Conservation (phyloP, 2,329 filamentous ascomycete genomes). For the Botrytis byssoidea region DNA sequence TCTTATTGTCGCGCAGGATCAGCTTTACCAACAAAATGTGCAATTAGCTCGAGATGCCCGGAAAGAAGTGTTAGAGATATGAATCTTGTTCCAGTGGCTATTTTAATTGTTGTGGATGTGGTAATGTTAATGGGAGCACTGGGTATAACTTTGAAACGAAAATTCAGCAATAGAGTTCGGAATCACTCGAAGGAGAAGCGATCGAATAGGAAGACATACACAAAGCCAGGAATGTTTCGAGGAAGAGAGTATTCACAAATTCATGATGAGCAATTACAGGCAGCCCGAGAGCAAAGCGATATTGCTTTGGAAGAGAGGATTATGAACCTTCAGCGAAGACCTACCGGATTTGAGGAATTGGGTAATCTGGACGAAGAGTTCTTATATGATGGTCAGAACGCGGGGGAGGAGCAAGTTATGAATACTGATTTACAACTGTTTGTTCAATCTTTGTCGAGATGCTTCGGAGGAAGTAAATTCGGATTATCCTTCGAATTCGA, state of each 20-base stretch:
- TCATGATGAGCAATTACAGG: conserved; percentile 29
- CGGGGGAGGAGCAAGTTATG: conserved; percentile 35
- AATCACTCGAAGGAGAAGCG: conserved; percentile 26
- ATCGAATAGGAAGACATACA: conserved; percentile 27
- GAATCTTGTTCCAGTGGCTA: neutral
- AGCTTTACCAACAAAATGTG: conserved; percentile 48
- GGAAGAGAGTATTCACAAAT: conserved; percentile 35
- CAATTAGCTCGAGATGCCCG: conserved; percentile 47
- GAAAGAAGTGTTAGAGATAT: conserved; percentile 45
- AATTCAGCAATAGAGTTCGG: neutral
- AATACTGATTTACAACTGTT: conserved; percentile 47
- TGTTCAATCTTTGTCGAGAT: conserved; percentile 52
- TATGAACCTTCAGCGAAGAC: conserved; percentile 21
- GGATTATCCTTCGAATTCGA: conserved; percentile 55
- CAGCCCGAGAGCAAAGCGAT: conserved; percentile 18
- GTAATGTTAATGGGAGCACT: conserved; percentile 42
- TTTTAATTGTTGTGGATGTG: conserved; percentile 43
- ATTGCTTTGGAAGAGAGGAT: conserved; percentile 26
- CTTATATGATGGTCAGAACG: conserved; percentile 24
- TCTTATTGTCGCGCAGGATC: conserved; percentile 53
- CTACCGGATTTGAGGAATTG: conserved; percentile 28
- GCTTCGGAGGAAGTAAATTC: conserved; percentile 51
- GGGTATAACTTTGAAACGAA: conserved; percentile 4
- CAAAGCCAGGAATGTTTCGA: conserved; percentile 32
- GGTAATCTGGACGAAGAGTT: conserved; percentile 21